Evolutionary conservation across 306 rosid genomes (phyloP).

Genomic region (Myrica gale): DNA sequence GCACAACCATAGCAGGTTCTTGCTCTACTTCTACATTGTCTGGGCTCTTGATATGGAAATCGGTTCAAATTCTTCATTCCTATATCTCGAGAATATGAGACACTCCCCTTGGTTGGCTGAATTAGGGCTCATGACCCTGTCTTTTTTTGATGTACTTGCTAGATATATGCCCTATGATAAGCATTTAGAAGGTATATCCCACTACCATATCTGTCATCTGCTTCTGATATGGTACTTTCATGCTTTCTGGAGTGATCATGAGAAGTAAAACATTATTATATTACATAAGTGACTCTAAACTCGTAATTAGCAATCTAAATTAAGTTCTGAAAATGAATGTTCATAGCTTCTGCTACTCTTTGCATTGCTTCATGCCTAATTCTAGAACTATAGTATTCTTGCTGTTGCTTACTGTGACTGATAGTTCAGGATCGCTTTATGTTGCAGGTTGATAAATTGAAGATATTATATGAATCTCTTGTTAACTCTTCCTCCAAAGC

Average conservation of each 20-base stretch:
- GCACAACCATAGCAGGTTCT: background rate
- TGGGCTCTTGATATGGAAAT: background rate
- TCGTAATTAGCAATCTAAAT: background rate
- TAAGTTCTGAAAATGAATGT: background rate
- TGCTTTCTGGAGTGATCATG: background rate
- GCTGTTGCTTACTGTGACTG: conserved; percentile 11
- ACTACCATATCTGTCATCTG: background rate
- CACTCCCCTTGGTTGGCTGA: background rate
- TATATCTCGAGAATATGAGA: too few relatives aligned
- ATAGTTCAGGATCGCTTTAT: conserved; percentile 25
- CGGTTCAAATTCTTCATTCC: background rate
- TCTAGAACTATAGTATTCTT: conserved; percentile 13
- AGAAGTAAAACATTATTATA: background rate
- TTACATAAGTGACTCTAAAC: background rate
- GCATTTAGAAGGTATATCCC: background rate
- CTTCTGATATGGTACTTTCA: background rate
- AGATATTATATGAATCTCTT: conserved; percentile 80
- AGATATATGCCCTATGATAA: background rate
- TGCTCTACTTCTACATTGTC: background rate
- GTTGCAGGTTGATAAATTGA: conserved; percentile 78
- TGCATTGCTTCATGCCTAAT: conserved; percentile 12
- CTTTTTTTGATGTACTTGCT: background rate
- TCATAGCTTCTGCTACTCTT: background rate
- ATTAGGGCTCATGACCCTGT: background rate
- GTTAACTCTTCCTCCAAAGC: conserved; percentile 80